Percentiles rank a stretch among this genome's conserved stretches.
These are phyloP conservation scores for Mycena polygramma DNA, from an alignment of 768 basidiomycete species.

Conservation along the genomic window DNA sequence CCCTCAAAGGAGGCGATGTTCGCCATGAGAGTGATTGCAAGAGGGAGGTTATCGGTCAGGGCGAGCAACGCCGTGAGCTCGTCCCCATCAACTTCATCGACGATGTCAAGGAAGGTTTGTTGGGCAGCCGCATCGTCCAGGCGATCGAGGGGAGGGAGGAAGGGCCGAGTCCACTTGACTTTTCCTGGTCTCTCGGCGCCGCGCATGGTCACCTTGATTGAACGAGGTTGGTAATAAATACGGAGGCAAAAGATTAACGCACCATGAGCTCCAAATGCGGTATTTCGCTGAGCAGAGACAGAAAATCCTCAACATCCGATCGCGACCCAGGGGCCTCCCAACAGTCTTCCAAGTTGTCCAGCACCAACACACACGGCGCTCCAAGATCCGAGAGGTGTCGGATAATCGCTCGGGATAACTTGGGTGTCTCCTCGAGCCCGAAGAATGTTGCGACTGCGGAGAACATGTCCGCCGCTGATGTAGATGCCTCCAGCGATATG, in stretches of 20 bases:
- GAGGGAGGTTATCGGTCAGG: conserved; percentile 7
- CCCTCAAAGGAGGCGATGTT: conserved; percentile 15
- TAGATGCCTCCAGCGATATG: neutral
- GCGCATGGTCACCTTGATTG: conserved; percentile 5
- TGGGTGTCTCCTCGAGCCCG: neutral
- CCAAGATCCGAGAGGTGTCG: neutral
- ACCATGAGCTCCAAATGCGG: conserved; percentile 1
- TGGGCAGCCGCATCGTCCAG: neutral
- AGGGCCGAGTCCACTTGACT: conserved; percentile 3
- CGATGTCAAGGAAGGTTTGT: conserved; percentile 10
- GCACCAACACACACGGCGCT: too few relatives aligned
- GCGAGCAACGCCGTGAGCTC: neutral
- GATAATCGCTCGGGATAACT: neutral
- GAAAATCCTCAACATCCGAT: conserved; percentile 4
- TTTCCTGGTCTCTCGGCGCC: conserved; percentile 4
- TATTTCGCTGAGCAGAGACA: neutral
- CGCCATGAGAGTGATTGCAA: conserved; percentile 17
- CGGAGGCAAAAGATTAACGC: too few relatives aligned
- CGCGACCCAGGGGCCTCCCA: neutral
- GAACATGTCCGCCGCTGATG: neutral
- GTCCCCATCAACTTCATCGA: conserved; percentile 1
- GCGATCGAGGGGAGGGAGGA: neutral
- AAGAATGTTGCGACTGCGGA: neutral
- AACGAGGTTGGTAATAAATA: too few relatives aligned
- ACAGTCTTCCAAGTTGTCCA: conserved; percentile 2